Conservation (phyloP, 148 eudicot genomes). For the Salicornia ramosissima region DNA sequence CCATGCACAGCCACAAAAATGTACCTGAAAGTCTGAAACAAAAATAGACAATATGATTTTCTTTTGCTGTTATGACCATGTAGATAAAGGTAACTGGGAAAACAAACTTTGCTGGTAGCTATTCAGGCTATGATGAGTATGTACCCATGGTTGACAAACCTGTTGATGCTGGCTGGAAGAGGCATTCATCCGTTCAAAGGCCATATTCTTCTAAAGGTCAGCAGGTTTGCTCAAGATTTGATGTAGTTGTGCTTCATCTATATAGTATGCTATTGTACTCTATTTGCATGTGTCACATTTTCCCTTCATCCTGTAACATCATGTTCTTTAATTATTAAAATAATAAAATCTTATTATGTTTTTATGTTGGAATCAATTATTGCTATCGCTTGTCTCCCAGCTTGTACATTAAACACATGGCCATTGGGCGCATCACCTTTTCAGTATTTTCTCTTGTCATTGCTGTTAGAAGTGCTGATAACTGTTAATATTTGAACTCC, state of each 20-base stretch:
- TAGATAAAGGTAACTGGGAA: constrained; percentile 74
- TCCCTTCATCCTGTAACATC: too few species aligned
- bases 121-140: constrained; percentile 82
- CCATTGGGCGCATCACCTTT: too few species aligned
- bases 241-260: constrained; percentile 3
- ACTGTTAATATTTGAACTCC: background rate
- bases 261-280: background rate
- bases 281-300: background rate
- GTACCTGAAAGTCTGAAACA: background rate
- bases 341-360: background rate
- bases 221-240: constrained; percentile 9
- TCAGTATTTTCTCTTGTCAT: background rate
- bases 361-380: background rate
- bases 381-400: background rate
- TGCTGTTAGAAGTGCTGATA: background rate
- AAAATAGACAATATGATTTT: background rate
- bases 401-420: background rate
- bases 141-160: constrained; percentile 98
- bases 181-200: constrained; percentile 51
- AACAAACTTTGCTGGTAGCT: constrained; percentile 42
- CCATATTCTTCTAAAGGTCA: constrained; percentile 52
- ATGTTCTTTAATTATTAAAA: background rate
- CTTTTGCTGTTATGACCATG: constrained; percentile 18
- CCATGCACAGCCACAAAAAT: too few species aligned
- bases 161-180: constrained; percentile 87